Percentiles rank a stretch among this genome's conserved stretches.
Conservation (phyloP, 169 alveolate species). For the Cryptosporidium xiaoi region DNA sequence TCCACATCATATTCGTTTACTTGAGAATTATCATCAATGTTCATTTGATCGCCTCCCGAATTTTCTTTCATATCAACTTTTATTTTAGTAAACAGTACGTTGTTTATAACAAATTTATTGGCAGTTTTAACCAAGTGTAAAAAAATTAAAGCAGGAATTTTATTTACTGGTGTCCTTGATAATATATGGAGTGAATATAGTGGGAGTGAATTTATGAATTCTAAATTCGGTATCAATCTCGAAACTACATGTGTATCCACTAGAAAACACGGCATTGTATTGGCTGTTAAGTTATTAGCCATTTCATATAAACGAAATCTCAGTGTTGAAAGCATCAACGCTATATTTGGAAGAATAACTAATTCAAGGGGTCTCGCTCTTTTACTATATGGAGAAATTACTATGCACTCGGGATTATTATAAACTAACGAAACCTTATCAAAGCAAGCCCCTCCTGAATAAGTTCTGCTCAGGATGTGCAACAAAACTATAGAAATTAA, state of each 20-base stretch:
- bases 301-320: constrained; percentile 57
- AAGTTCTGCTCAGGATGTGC: constrained; percentile 58
- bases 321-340: constrained; percentile 62
- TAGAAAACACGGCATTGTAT: constrained; percentile 44
- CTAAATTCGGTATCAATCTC: constrained; percentile 33
- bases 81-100: constrained; percentile 14
- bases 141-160: constrained; percentile 39
- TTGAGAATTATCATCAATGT: not conserved
- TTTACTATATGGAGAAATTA: constrained; percentile 66
- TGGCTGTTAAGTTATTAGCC: constrained; percentile 21
- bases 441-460: constrained; percentile 66
- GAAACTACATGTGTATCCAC: constrained; percentile 69
- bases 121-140: constrained; percentile 4
- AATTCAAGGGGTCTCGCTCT: constrained; percentile 68
- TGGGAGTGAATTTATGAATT: constrained; percentile 26
- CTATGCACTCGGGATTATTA: constrained; percentile 53
- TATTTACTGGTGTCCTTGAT: constrained; percentile 60
- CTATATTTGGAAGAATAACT: constrained; percentile 61
- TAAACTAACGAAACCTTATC: constrained; percentile 59
- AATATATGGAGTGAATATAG: constrained; percentile 34
- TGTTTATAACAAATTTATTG: constrained; percentile 14
- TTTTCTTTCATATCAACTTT: constrained; percentile 4
- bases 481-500: constrained; percentile 43
- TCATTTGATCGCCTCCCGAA: not conserved
- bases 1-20: not conserved